Evolutionary conservation across 106 monocot genomes (phyloP), one percentile per base, ranked within the genome.

Genomic region (Dendrobium catenatum): DNA sequence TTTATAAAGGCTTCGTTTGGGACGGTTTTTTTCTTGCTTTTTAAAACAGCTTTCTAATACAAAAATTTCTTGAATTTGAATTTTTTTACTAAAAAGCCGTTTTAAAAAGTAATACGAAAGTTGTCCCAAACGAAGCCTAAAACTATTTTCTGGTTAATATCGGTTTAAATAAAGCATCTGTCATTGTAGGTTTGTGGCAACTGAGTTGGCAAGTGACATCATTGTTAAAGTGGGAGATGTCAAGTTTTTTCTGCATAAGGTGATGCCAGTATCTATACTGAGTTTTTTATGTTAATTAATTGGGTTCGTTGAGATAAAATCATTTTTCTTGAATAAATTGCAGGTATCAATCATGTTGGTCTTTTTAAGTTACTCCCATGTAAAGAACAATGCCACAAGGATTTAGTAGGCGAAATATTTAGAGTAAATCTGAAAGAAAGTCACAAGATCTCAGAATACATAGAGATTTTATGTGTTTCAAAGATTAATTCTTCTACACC

Each of bases 161-260:
- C 7, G 4, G 18, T 74, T 74, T 19, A 11, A 74, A 29, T 74
- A 18, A 43, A 74, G 44, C 42, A 42, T 19, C 44, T 84, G n/a
- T 79, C 42, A 74, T 79, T 81, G 22, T 66, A 86, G 86, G 72
- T 83, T 83, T 75, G 83, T 86, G 24, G 80, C 70, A 15, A 77
- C 80, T 18, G 86, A 86, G 58, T 68, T 83, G 76, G 80, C 80
- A 78, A 72, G 83, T 68, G 83, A 86, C 72, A 31, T 86, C 43
- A 72, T 77, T 46, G 79, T 83, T 68, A 77, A 80, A 55, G 80
- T 86, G 16, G 77, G 86, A 72, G 80, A 80, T 77, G 80, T 86
- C 43, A 83, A 77, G 68, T 86, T 86, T 59, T 80, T 70, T 68
- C 72, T 86, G 26, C 86, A 86, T 24, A 83, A 86, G 86, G 86